Conservation (phyloP, 768 basidiomycete species). For the Serpula lacrymans region DNA sequence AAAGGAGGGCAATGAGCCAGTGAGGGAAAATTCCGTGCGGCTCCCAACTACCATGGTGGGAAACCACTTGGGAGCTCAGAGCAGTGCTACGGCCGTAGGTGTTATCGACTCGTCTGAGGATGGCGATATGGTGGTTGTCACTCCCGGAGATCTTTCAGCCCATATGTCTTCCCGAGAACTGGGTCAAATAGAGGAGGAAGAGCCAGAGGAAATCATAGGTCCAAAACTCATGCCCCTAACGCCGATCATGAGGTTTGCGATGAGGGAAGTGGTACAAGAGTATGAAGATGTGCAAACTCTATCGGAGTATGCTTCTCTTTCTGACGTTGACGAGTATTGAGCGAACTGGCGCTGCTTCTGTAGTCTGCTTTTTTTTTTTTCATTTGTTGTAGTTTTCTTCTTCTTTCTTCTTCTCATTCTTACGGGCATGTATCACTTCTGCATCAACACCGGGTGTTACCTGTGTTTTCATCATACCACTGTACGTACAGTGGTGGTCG, state of each 20-base stretch:
- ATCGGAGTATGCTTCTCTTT: conserved; percentile 76
- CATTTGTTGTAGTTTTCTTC: conserved; percentile 9
- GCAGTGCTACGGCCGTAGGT: conserved; percentile 40
- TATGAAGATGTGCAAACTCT: conserved; percentile 73
- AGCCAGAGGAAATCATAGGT: conserved; percentile 57
- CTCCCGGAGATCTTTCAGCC: conserved; percentile 29
- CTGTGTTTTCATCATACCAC: too few species aligned
- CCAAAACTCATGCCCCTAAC: conserved; percentile 75
- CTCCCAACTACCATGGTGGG: conserved; percentile 6
- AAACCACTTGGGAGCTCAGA: background rate
- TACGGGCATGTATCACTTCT: too few species aligned
- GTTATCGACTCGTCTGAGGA: conserved; percentile 37
- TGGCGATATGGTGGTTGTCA: conserved; percentile 48
- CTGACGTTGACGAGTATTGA: conserved; percentile 75
- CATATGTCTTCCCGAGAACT: conserved; percentile 39
- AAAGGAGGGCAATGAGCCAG: conserved; percentile 39
- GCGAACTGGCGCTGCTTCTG: conserved; percentile 9
- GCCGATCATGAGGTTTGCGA: conserved; percentile 80
- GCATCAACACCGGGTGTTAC: too few species aligned
- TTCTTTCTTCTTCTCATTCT: background rate
- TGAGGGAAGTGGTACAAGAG: conserved; percentile 80
- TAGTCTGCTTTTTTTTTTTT: conserved; percentile 1
- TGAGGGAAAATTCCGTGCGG: conserved; percentile 24
- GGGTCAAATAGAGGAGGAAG: conserved; percentile 45
- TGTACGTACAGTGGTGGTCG: too few species aligned